Base-by-base conservation (phyloP, 495 filamentous ascomycete genomes). In the Neurospora sp. region DNA sequence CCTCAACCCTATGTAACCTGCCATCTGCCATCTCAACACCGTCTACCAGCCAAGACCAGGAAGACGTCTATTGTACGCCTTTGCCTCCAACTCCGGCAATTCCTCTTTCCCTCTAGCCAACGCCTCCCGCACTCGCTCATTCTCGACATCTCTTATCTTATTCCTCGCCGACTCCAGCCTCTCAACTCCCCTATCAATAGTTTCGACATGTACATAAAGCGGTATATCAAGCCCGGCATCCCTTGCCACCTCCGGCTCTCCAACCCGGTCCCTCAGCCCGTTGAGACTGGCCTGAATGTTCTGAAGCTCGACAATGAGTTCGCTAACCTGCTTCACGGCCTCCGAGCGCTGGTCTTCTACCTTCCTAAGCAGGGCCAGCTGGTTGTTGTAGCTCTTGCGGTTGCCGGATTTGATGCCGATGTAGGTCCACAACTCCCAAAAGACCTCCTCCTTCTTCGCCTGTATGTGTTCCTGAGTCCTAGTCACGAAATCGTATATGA, bases 171-270 rank as follows among this genome's bases (percentile, higher is more conserved):
- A 74, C 74, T 92, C 89, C 54, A 94, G 77, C 75, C 91, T 84
- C 76, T 93, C 88, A 4, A 92, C 85, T 1, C 90, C 90, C 20
- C 85, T 80, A 71, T 90, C 84, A 62, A 94, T 92, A 74, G 86
- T 89, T 75, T 92, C 89, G 69, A 93, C 87, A 78, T 93, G 90
- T 73, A 92, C 87, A 44, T 83, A 85, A 8, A 94, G 78, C 71
- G 91, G 90, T 39, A 92, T 82, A n/a, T 84, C 81, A 0, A 77
- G 46, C 1, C 54, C 54, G 39, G 48, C 74, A 0, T 78, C 78
- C 46, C 77, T 75, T 31, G 89, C 71, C 39, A 91, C 75, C 74
- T 88, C 89, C 9, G 92, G 89, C 35, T 84, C 84, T 0, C 84
- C 87, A 10, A 93, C 88, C 12, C 90, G 81, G 71, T 92, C 90